Percentiles rank a stretch among this genome's conserved stretches.
phyloP scores from a whole-genome alignment of 345 rosid genomes.

The Citrus maxima region DNA sequence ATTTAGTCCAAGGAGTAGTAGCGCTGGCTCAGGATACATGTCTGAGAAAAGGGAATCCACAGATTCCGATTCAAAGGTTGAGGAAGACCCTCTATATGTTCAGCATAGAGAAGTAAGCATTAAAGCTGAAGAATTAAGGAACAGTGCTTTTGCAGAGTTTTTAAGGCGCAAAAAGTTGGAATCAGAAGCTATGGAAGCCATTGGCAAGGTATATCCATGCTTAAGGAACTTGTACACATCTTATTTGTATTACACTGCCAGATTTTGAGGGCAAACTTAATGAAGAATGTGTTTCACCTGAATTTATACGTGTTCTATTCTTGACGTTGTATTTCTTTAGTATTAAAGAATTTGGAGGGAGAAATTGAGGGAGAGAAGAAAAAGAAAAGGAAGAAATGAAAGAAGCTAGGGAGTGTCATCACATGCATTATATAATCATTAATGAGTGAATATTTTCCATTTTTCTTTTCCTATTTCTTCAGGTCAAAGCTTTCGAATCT shows the following conservation, averaged over 20 bases:
- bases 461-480: constrained; percentile 15
- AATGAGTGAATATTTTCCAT: neutral
- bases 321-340: neutral
- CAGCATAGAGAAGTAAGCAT: constrained; percentile 25
- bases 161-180: constrained; percentile 38
- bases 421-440: neutral
- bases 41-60: constrained; percentile 33
- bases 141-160: constrained; percentile 31
- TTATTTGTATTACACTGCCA: neutral
- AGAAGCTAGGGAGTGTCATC: neutral
- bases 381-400: neutral
- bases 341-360: neutral
- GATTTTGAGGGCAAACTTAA: neutral
- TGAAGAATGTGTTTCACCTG: neutral
- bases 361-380: neutral
- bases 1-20: constrained; percentile 25
- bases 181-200: constrained; percentile 39
- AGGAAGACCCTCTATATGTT: constrained; percentile 29
- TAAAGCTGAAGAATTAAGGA: constrained; percentile 34
- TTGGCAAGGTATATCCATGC: constrained; percentile 42
- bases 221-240: neutral
- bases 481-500: constrained; percentile 48
- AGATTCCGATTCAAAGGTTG: constrained; percentile 34
- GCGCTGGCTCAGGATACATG: constrained; percentile 21
- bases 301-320: neutral